phyloP scores from a whole-genome alignment of 305 asterid genomes.

The Ajuga reptans region DNA sequence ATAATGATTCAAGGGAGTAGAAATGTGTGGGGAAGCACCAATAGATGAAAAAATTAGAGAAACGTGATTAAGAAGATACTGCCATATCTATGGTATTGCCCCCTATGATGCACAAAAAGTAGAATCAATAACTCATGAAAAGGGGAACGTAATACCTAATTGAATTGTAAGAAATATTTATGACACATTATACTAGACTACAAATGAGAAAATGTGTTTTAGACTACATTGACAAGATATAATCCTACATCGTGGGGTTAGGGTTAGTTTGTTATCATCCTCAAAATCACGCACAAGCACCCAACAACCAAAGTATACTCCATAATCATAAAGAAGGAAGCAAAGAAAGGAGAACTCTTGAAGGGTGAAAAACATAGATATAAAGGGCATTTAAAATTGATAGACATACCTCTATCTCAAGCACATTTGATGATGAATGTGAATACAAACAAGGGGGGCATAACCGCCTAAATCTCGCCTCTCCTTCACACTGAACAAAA shows the following conservation, averaged over 20 bases:
- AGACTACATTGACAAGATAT: background rate
- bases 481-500: constrained; percentile 92
- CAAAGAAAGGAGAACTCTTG: background rate
- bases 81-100: too few species aligned
- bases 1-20: too few species aligned
- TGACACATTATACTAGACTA: background rate
- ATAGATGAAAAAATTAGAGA: too few species aligned
- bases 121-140: background rate
- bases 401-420: constrained; percentile 79
- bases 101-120: background rate
- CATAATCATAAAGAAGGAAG: background rate
- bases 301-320: constrained; percentile 13
- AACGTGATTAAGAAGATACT: too few species aligned
- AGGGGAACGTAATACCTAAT: background rate
- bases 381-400: background rate
- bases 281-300: constrained; percentile 8
- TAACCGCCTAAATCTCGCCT: constrained; percentile 87
- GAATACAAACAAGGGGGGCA: constrained; percentile 87
- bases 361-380: background rate
- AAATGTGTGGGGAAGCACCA: too few species aligned
- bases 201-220: background rate
- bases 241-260: background rate
- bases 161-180: too few species aligned
- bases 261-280: background rate
- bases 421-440: constrained; percentile 87